Evolutionary conservation across 2,329 filamentous ascomycete genomes (phyloP).

Genomic region (Diplocarpon rosae): DNA sequence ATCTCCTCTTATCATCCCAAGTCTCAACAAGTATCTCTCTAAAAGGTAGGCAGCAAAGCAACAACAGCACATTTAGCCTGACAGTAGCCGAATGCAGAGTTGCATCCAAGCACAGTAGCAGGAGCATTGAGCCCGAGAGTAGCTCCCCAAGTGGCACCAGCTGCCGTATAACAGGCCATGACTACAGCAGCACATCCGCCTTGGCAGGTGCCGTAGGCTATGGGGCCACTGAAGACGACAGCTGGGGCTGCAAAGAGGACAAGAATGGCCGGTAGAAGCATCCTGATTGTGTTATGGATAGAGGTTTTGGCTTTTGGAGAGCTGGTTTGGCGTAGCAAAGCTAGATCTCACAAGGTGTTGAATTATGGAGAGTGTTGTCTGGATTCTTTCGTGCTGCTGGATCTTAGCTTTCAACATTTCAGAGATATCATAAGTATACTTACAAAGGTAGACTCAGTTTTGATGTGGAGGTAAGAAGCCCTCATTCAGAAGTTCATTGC

Average conservation of each 20-base stretch:
- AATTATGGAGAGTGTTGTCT: no score
- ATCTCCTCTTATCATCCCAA: no score
- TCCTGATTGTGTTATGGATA: not conserved
- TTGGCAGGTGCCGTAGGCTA: conserved; percentile 36
- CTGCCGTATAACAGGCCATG: conserved; percentile 36
- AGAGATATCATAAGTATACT: no score
- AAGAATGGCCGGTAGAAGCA: conserved; percentile 3
- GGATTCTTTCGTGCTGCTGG: no score
- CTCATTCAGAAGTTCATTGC: no score
- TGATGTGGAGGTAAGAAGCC: no score
- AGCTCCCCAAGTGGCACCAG: conserved; percentile 35
- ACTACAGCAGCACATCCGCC: conserved; percentile 35
- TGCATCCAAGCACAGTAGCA: conserved; percentile 33
- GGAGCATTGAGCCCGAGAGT: conserved; percentile 30
- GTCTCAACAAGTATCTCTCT: no score
- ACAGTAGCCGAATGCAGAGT: conserved; percentile 34
- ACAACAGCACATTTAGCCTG: not conserved
- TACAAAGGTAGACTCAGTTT: no score
- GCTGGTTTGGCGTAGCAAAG: no score
- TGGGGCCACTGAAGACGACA: conserved; percentile 24
- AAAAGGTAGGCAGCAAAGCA: not conserved
- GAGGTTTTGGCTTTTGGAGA: no score
- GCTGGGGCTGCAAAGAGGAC: not conserved
- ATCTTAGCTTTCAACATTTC: no score
- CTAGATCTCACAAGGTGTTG: no score